phyloP scores from a whole-genome alignment of 1,284 basidiomycete species.

The Calocybe gambosa region DNA sequence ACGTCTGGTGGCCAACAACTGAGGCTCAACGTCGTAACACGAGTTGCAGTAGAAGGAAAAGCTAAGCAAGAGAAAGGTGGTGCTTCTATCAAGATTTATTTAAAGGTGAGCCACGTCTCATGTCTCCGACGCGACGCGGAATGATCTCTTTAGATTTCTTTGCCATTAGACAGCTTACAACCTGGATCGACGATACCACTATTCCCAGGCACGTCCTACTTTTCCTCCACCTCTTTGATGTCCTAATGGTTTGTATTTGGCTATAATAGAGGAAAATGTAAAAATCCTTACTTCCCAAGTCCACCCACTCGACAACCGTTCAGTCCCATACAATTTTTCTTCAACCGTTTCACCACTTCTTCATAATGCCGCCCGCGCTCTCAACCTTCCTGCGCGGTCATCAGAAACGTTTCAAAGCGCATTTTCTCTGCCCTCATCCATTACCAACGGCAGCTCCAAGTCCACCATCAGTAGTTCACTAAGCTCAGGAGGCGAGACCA shows the following conservation, averaged over 20 bases:
- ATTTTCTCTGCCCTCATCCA: slow-evolving; percentile 37
- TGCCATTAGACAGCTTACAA: slow-evolving; percentile 57
- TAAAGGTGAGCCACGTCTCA: slow-evolving; percentile 47
- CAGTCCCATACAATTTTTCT: slow-evolving; percentile 69
- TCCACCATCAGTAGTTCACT: slow-evolving; percentile 18
- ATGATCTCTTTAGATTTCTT: slow-evolving; percentile 44
- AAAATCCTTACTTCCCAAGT: slow-evolving; percentile 65
- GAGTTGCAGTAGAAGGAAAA: slow-evolving; percentile 68
- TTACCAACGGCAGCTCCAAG: slow-evolving; percentile 22
- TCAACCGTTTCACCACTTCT: slow-evolving; percentile 56
- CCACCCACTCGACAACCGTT: slow-evolving; percentile 66
- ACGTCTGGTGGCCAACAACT: slow-evolving; percentile 33
- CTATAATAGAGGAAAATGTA: slow-evolving; percentile 63
- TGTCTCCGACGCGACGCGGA: slow-evolving; percentile 4
- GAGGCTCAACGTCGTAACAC: slow-evolving; percentile 63
- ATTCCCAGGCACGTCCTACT: slow-evolving; percentile 54
- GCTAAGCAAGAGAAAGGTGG: slow-evolving; percentile 59
- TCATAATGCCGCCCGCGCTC: slow-evolving; percentile 58
- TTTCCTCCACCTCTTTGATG: neutral
- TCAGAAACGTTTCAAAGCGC: slow-evolving; percentile 52
- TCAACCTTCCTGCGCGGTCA: slow-evolving; percentile 58
- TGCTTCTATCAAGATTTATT: slow-evolving; percentile 63
- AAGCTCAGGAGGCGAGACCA: slow-evolving; percentile 19
- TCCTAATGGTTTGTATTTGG: slow-evolving; percentile 1
- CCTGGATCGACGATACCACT: slow-evolving; percentile 64